Base-by-base conservation (phyloP, 768 basidiomycete genomes). In the Trametes meyenii region DNA sequence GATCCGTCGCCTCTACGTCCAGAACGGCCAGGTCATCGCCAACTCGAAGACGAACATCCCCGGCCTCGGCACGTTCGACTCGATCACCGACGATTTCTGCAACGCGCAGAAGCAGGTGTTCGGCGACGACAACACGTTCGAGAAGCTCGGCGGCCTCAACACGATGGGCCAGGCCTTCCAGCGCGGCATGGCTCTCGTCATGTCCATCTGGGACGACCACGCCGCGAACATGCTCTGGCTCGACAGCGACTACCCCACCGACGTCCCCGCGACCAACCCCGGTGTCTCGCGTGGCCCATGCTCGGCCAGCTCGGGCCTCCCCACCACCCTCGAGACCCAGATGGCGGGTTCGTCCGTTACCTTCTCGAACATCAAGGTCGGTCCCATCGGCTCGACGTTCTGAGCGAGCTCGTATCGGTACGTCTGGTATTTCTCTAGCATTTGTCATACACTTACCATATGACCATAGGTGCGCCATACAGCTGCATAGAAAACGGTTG, bases 1-100 rank as follows among this genome's bases (percentile, higher is more conserved):
- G 70, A 85, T 84, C 70, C 79, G 80, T 65, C 80, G 82, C 52
- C 39, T 84, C 68, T 84, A 83, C 74, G 81, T 84, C 50, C 83
- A 84, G 74, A 75, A 81, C 66, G 81, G 81, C 63, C 65, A 70
- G 45, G 80, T 83, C 70, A 80, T 83, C 76, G 72, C 74, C 55
- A 84, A 85, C 80, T 79, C 45, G 45, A 46, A 46, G 19, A 21
- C 45, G 19, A 46, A 19, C 45, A 46, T 46, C 45, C 10, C 45
- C 79, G 80, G 79, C 39, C 66, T 83, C 48, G 58, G 59, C 60
- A 54, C 61, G 55, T 50, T 69, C 39, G 74, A 83, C 76, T 80
- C 80, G 46, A 76, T 84, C 77, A 82, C 79, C 62, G 75, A 77
- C 60, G 65, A 66, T 33, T 83, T 77, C 77, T 84, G 83, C 73